Conservation (phyloP, 2,329 filamentous ascomycete genomes). For the Trichoderma afroharzianum region DNA sequence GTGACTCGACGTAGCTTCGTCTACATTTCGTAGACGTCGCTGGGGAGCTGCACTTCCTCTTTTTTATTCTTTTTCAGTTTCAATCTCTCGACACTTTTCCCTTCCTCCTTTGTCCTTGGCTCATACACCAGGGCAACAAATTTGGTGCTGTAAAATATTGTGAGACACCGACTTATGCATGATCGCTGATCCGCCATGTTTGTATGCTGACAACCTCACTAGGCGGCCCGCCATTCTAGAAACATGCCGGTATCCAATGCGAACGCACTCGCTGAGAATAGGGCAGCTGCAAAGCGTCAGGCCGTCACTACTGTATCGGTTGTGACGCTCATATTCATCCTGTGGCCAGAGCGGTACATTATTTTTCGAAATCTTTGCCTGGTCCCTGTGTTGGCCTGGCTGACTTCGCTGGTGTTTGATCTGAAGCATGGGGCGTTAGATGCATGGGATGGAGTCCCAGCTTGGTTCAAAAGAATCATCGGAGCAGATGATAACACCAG, state of each 20-base stretch:
- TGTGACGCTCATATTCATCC: background rate
- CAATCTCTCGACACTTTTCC: background rate
- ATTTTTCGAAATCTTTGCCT: background rate
- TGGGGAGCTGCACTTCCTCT: background rate
- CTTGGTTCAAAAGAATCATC: conserved; percentile 11
- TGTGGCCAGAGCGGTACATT: conserved; percentile 11
- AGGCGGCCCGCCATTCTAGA: background rate
- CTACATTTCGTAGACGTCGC: background rate
- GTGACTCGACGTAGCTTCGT: background rate
- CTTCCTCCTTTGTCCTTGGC: background rate
- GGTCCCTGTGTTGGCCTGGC: conserved; percentile 5
- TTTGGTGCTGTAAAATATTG: background rate
- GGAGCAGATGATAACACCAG: background rate
- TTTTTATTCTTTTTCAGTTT: background rate
- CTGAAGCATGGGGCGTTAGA: background rate
- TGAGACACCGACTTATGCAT: background rate
- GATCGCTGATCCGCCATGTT: background rate
- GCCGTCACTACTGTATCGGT: conserved; percentile 8
- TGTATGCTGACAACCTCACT: background rate
- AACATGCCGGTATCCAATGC: background rate
- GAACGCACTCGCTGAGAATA: background rate
- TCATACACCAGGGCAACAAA: background rate
- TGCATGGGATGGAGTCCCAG: conserved; percentile 9
- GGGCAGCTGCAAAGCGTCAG: conserved; percentile 10
- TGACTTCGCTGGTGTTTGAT: conserved; percentile 7